A percentile compares a stretch with the other conserved stretches of the same genome.
phyloP scores from a whole-genome alignment of 257 asterid genomes.

The Echium plantagineum region DNA sequence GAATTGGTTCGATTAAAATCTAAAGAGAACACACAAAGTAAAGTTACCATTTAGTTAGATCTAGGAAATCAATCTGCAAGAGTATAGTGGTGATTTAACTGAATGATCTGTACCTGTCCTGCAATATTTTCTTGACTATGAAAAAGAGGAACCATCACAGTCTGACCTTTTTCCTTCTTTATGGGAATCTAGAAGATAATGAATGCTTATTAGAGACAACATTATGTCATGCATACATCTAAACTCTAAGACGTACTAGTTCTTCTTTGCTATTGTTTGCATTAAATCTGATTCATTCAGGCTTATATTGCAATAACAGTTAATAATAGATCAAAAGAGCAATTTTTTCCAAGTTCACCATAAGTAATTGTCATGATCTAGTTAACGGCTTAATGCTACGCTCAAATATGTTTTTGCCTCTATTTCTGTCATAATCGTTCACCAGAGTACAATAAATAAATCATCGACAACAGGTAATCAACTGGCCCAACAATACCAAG shows the following conservation, averaged over 20 bases:
- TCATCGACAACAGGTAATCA: too few relatives aligned
- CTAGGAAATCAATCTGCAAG: background rate
- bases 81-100: background rate
- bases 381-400: too few relatives aligned
- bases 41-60: background rate
- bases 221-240: background rate
- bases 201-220: background rate
- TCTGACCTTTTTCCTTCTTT: constrained; percentile 45
- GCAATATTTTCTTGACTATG: constrained; percentile 42
- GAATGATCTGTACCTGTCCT: constrained; percentile 30
- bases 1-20: constrained; percentile 79
- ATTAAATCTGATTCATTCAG: too few relatives aligned
- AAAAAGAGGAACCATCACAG: constrained; percentile 41
- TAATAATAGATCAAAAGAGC: too few relatives aligned
- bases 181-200: constrained; percentile 22
- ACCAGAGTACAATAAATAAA: too few relatives aligned
- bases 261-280: too few relatives aligned
- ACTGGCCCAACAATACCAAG: too few relatives aligned
- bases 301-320: too few relatives aligned
- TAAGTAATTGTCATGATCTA: too few relatives aligned
- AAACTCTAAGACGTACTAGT: background rate
- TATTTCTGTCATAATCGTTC: too few relatives aligned
- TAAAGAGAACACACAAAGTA: constrained; percentile 19
- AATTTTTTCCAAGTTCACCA: too few relatives aligned
- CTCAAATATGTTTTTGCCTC: too few relatives aligned